Base-by-base conservation (phyloP, 2,329 filamentous ascomycete species). In the Domatiomyces catenatus region DNA sequence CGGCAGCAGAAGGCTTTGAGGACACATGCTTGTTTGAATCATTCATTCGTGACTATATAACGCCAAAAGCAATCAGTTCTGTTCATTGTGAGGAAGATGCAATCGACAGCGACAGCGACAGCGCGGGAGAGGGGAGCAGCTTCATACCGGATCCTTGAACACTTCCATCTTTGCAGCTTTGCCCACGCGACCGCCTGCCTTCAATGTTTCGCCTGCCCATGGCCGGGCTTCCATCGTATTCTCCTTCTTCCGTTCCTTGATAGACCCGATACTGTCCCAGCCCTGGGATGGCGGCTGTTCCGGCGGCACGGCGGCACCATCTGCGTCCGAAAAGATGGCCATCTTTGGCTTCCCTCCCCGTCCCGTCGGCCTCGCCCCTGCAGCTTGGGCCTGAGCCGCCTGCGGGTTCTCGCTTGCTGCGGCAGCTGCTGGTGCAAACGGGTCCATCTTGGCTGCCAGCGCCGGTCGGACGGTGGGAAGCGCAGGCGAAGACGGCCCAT, bases 101-200 rank as follows among this genome's bases (percentile, higher is more conserved):
- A 59, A 57, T 59, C 56, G 56, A 59, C 6, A 36, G 28, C 10
- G n/a, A n/a, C n/a, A n/a, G n/a, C n/a, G n/a, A n/a, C n/a, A n/a
- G n/a, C n/a, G n/a, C n/a, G 24, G 57, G 56, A 58, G 59, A 64
- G 64, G 59, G 61, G 57, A 61, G 61, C 62, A 65, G n/a, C n/a
- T n/a, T 76, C 87, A 83, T 83, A 98, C 92, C 84, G 84, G 75
- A 75, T 98, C 92, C 74, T 86, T 90, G 74, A 95, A 98, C 45
- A 98, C 79, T 63, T 83, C 74, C 81, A 98, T 84, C 74, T 95
- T 96, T 49, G 82, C 75, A 49, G 75, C 76, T 28, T 75, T 79
- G 44, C 74, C 79, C 70, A 86, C 86, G 71, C 86, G 92, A 60
- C 87, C 90, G 43, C 85, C 87, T 2, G 80, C 84, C 67, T 90